Evolutionary conservation across 2,329 filamentous ascomycete species (phyloP), one percentile per base, ranked within the genome.

Genomic region (Cadophora sp.): DNA sequence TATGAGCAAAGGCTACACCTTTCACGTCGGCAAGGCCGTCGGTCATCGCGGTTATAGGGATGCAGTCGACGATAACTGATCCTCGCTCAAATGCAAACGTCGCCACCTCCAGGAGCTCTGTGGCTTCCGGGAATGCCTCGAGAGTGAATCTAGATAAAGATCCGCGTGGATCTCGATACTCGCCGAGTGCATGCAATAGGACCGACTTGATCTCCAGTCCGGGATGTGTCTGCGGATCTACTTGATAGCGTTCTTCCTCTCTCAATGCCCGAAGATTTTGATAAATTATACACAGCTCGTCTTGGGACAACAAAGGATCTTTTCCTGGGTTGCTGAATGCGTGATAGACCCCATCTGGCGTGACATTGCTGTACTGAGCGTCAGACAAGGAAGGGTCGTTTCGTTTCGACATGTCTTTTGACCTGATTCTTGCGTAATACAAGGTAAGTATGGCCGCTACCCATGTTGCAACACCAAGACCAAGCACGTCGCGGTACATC

Each of bases 361-460:
- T 43, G 24, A 69, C 19, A 40, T 66, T 66, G 26, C 53, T 70
- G 46, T 71, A 64, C n/a, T 51, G 55, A 29, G 59, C 6, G 7
- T 66, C 40, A 14, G 63, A 63, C 19, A 22, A 53, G 7, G 24
- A 12, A 53, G 50, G 12, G 11, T 53, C 24, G 9, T 12, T 53
- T 12, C 24, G 22, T 27, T 53, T 53, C 27, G 79, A 77, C 56
- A 77, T 74, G 12, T 79, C 76, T 72, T 80, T 76, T 53, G 80
- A 79, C 22, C 81, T 81, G 69, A 87, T 80, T 43, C 84, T 83
- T 1, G 84, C 83, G 11, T 80, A 83, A 62, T 79, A 78, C 29
- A 86, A 76, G 0, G 83, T 82, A 4, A 85, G 76, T n/a, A 86
- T 73, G 19, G 83, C 85, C 29, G 83, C 81, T 29, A 79, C 86